Evolutionary conservation across 2,329 filamentous ascomycete genomes (phyloP).

Genomic region (Aphanoascus verrucosus): DNA sequence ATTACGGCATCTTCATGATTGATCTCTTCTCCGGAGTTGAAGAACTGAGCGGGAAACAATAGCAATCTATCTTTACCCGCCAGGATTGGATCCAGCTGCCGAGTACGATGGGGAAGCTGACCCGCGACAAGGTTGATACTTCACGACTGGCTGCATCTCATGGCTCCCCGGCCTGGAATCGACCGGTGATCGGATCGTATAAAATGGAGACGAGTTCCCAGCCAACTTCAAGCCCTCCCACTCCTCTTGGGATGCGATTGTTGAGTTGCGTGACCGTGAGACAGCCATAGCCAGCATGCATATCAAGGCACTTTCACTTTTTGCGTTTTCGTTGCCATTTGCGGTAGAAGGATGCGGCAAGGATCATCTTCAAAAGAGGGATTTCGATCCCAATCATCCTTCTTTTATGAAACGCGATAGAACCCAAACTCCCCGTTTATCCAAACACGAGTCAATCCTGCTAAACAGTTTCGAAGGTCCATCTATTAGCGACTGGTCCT

Average conservation of each 20-base stretch:
- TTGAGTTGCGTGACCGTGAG: not conserved
- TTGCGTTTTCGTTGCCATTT: slow-evolving; percentile 14
- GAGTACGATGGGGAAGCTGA: not conserved
- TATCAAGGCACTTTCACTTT: slow-evolving; percentile 10
- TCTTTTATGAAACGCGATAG: slow-evolving; percentile 18
- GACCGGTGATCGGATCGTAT: not conserved
- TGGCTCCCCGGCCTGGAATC: not conserved
- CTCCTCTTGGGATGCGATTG: not conserved
- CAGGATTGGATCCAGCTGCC: too few species aligned
- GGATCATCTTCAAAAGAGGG: slow-evolving; percentile 4
- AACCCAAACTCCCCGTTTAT: slow-evolving; percentile 19
- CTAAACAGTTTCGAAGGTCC: slow-evolving; percentile 22
- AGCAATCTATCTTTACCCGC: too few species aligned
- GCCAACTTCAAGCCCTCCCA: not conserved
- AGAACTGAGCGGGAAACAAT: not conserved
- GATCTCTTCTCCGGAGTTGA: not conserved
- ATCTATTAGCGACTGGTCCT: slow-evolving; percentile 22
- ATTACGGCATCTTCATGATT: not conserved
- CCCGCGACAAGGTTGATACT: not conserved
- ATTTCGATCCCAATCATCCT: slow-evolving; percentile 13
- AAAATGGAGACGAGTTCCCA: slow-evolving; percentile 1
- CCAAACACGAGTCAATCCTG: slow-evolving; percentile 22
- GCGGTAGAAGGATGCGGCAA: slow-evolving; percentile 15
- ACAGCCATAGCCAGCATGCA: slow-evolving; percentile 11
- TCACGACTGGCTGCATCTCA: not conserved